A percentile compares a stretch with the other conserved stretches of the same genome.
Evolutionary conservation across 2,329 filamentous ascomycete species (phyloP).

Genomic region (Aspergillus quadricinctus): DNA sequence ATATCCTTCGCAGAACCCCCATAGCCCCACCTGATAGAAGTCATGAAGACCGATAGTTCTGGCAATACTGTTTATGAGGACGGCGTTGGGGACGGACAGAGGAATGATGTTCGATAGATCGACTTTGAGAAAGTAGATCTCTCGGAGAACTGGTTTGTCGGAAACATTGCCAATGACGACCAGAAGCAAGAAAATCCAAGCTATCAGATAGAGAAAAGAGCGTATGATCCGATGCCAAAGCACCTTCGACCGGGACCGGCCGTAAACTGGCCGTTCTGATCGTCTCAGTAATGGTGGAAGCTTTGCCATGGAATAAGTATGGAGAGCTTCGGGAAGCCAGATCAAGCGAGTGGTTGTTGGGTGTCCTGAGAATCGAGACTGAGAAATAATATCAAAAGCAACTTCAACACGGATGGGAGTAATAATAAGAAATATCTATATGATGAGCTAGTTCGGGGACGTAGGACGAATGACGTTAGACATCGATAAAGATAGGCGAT

Average conservation of each 20-base stretch:
- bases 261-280: conserved; percentile 22
- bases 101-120: conserved; percentile 79
- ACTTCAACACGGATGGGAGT: neutral
- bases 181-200: conserved; percentile 74
- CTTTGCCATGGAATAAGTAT: conserved; percentile 18
- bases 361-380: neutral
- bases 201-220: conserved; percentile 66
- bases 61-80: conserved; percentile 81
- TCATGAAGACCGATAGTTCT: conserved; percentile 83
- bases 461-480: neutral
- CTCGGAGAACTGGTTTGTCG: conserved; percentile 56
- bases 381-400: neutral
- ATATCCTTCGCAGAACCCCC: conserved; percentile 90
- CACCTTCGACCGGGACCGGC: conserved; percentile 28
- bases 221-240: conserved; percentile 61
- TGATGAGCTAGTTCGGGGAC: neutral
- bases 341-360: neutral
- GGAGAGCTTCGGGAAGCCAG: neutral
- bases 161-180: conserved; percentile 73
- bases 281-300: conserved; percentile 25
- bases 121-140: conserved; percentile 80
- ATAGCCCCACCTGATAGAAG: conserved; percentile 89
- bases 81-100: conserved; percentile 63
- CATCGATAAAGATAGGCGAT: neutral
- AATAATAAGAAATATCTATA: neutral